Evolutionary conservation across 176 grass and related monocot genomes (phyloP).

Genomic region (Leersia perrieri): DNA sequence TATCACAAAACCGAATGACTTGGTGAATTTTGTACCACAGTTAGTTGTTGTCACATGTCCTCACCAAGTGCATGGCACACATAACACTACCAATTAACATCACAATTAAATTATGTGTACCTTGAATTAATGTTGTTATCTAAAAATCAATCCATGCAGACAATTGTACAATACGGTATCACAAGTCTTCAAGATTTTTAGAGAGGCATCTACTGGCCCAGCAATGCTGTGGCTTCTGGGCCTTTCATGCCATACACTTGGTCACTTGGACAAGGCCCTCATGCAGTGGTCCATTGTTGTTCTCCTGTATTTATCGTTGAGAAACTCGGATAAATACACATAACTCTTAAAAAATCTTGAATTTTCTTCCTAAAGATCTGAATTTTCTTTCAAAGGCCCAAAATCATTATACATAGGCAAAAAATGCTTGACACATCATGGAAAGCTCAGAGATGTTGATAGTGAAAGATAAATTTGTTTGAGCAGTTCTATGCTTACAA

Average conservation of each 20-base stretch:
- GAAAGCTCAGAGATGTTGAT: not conserved
- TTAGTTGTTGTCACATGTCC: not conserved
- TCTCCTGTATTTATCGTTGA: not conserved
- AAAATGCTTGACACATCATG: not conserved
- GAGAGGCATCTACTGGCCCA: not conserved
- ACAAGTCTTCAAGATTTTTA: not conserved
- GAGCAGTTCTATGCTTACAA: not conserved
- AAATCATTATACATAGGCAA: not conserved
- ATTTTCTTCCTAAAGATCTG: not conserved
- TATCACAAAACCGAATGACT: not conserved
- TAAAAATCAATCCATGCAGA: not conserved
- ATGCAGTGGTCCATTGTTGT: not conserved
- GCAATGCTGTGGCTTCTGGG: not conserved
- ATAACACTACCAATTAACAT: not conserved
- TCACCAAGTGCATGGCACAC: not conserved
- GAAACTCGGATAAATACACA: not conserved
- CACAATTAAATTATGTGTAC: not conserved
- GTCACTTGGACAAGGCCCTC: not conserved
- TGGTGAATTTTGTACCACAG: not conserved
- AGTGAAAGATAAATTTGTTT: not conserved
- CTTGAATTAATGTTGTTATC: not conserved
- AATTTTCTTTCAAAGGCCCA: not conserved
- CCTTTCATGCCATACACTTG: constrained; percentile 4
- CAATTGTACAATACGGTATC: not conserved
- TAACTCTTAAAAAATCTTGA: not conserved